These are phyloP conservation scores for Tilletia indica DNA, from an alignment of 1,284 basidiomycete species.

Conservation along the genomic window DNA sequence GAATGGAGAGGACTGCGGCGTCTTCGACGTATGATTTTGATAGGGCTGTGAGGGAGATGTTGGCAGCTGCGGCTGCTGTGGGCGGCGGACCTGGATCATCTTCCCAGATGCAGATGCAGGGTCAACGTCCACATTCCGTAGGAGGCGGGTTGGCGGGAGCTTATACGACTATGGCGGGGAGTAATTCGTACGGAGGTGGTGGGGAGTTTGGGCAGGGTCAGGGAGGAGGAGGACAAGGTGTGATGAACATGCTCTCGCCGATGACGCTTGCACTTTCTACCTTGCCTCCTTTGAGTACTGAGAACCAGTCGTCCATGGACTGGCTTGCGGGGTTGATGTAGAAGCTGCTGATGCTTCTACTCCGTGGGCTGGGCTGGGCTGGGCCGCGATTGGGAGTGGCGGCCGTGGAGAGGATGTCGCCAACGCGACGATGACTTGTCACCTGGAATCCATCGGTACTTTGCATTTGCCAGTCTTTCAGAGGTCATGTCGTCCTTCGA, in stretches of 20 bases:
- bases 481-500: not conserved
- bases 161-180: too few relatives aligned
- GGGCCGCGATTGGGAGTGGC: too few relatives aligned
- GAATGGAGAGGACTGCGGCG: not conserved
- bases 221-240: not conserved
- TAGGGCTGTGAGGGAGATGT: not conserved
- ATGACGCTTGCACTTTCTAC: not conserved
- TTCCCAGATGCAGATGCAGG: too few relatives aligned
- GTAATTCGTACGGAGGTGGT: too few relatives aligned
- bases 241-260: not conserved
- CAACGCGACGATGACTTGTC: too few relatives aligned
- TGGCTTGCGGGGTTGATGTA: not conserved
- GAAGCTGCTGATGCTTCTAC: not conserved
- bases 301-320: slow-evolving; percentile 6
- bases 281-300: not conserved
- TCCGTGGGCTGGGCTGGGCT: too few relatives aligned
- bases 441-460: too few relatives aligned
- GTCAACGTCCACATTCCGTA: not conserved
- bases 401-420: too few relatives aligned
- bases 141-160: not conserved
- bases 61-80: slow-evolving; percentile 4
- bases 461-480: too few relatives aligned
- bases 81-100: not conserved
- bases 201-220: not conserved
- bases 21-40: not conserved